Conservation (phyloP, 1,284 basidiomycete genomes). For the Cystobasidium sp. region DNA sequence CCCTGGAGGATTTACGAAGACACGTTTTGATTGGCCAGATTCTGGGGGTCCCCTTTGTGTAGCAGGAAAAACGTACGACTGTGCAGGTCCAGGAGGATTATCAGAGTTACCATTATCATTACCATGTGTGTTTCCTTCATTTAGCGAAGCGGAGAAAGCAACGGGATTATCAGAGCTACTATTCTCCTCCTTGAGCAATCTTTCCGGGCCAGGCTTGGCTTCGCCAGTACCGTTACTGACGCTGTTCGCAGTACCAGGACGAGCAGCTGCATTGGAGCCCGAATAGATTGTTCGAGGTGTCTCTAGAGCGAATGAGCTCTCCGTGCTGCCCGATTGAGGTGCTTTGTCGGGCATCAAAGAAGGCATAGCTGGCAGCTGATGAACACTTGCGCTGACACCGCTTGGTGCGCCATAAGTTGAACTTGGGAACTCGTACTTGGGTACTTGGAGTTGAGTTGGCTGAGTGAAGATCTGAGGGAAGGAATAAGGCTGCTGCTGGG, state of each 20-base stretch:
- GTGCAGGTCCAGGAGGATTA: slow-evolving; percentile 22
- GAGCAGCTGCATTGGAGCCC: not conserved
- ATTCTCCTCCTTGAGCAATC: not conserved
- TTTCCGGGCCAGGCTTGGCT: not conserved
- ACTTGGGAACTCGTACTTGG: slow-evolving; percentile 8
- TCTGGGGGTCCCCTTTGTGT: not conserved
- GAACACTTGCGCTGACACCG: slow-evolving; percentile 10
- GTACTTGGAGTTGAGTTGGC: not conserved
- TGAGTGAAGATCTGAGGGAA: not conserved
- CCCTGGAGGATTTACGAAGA: slow-evolving; percentile 32
- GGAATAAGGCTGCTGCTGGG: slow-evolving; percentile 10
- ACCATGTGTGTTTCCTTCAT: no score
- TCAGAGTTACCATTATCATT: no score
- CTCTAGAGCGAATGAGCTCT: slow-evolving; percentile 27
- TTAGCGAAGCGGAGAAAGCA: no score
- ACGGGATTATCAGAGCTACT: no score
- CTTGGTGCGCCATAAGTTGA: not conserved
- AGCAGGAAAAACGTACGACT: slow-evolving; percentile 34
- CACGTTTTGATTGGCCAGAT: slow-evolving; percentile 26
- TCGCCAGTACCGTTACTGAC: not conserved
- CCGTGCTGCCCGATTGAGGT: slow-evolving; percentile 26
- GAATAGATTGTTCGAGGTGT: slow-evolving; percentile 27
- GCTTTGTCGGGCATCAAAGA: not conserved
- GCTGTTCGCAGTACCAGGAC: slow-evolving; percentile 3
- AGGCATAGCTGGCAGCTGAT: not conserved